These are phyloP conservation scores for bread wheat (Triticum aestivum) DNA, from an alignment of 176 grass and related monocot genomes.

Conservation along the genomic window DNA sequence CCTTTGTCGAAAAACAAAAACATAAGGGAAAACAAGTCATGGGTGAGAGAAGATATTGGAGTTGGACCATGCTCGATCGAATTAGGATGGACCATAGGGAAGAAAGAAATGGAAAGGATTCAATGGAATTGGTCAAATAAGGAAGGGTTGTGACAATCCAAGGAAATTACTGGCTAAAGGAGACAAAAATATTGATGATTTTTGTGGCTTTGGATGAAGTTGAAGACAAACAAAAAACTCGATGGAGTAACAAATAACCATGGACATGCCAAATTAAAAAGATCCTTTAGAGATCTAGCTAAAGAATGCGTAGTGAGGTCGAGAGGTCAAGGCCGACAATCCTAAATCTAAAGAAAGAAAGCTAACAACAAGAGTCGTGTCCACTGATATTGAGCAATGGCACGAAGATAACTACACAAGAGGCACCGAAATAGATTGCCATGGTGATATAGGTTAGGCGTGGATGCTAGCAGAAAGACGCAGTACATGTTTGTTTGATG, in stretches of 20 bases:
- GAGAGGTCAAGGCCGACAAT: neutral
- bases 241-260: neutral
- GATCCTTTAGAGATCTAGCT: neutral
- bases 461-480: too few relatives aligned
- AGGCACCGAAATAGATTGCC: too few relatives aligned
- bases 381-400: too few relatives aligned
- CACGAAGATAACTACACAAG: too few relatives aligned
- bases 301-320: neutral
- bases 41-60: neutral
- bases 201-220: neutral
- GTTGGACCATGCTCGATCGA: neutral
- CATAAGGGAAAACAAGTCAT: neutral
- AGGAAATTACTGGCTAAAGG: neutral
- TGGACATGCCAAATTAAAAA: neutral
- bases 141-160: neutral
- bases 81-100: neutral
- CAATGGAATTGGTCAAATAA: neutral
- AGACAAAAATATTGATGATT: neutral
- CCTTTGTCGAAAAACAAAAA: too few relatives aligned
- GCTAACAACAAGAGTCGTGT: too few relatives aligned
- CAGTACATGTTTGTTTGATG: neutral
- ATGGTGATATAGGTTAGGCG: too few relatives aligned
- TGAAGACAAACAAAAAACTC: neutral
- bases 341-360: too few relatives aligned
- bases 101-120: neutral